Evolutionary conservation across 2,329 filamentous ascomycete genomes (phyloP).

Genomic region (Penicillium sp.): DNA sequence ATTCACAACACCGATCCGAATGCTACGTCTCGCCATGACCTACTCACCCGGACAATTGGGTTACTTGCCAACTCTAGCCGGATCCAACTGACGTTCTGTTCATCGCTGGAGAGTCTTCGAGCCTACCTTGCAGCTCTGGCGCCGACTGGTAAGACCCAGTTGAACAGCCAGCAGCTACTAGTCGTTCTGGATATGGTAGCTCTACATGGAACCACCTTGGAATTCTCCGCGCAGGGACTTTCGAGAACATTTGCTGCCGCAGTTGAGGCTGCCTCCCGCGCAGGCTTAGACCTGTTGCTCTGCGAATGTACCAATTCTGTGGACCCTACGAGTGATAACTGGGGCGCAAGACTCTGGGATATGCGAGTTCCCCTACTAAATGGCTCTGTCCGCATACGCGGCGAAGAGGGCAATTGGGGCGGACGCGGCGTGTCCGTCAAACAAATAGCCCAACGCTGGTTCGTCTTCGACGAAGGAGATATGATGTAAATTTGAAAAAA

Average conservation of each 20-base stretch:
- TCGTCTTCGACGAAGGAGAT: conserved; percentile 46
- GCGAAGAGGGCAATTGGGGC: conserved; percentile 51
- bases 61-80: conserved; percentile 64
- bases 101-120: conserved; percentile 70
- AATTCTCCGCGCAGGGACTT: conserved; percentile 47
- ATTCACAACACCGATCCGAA: conserved; percentile 16
- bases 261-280: conserved; percentile 35
- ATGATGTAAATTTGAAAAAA: conserved; percentile 11
- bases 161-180: conserved; percentile 22
- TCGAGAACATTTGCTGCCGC: conserved; percentile 42
- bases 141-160: neutral
- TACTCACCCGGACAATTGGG: conserved; percentile 62
- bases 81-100: conserved; percentile 66
- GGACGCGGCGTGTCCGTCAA: conserved; percentile 56
- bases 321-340: conserved; percentile 26
- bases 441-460: conserved; percentile 62
- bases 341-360: conserved; percentile 38
- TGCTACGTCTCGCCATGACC: conserved; percentile 28
- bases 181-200: conserved; percentile 40
- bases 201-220: conserved; percentile 41
- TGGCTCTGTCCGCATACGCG: conserved; percentile 47
- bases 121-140: conserved; percentile 62
- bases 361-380: conserved; percentile 59
- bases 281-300: conserved; percentile 32
- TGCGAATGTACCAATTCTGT: conserved; percentile 39